Base-by-base conservation (phyloP, 306 rosid genomes). In the Gastrolobium bilobum region DNA sequence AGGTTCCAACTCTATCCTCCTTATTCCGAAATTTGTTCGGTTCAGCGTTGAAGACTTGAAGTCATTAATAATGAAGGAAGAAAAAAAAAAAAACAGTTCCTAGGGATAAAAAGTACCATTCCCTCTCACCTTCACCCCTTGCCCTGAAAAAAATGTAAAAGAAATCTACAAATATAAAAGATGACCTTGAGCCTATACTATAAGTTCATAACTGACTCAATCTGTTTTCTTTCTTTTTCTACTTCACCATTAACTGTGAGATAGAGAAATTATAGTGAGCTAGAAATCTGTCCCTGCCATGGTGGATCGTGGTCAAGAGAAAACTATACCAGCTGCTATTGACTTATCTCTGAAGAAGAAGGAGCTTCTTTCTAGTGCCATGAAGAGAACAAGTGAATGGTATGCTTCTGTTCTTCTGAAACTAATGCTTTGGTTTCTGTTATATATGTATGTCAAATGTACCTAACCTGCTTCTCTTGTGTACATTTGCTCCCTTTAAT, bases 381-480 rank as follows among this genome's bases (percentile, higher is more conserved):
- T 90, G 89, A 89, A 89, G 86, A 89, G 99, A 87, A 93, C 99
- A 38, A 93, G 98, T 88, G 97, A 95, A 67, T 93, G 99, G 99
- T 95, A 86, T 66, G 80, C 65, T 84, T 81, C n/a, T 62, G 39
- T 47, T 51, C 63, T 20, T 46, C 6, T 34, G 2, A 47, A 71
- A 52, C 51, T 68, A 44, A 51, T 31, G 75, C 20, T 57, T 56
- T 33, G 30, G 8, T 60, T 14, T 4, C 29, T 72, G 52, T 60
- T 14, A 34, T 20, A 20, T 20, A 20, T 20, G 26, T 20, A 13
- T 51, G 34, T 68, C 35, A 74, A 54, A 31, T 68, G 38, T 10
- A 59, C 54, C 3, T 14, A 38, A 73, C 63, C 38, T 13, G 31
- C 68, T 86, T 73, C 31, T 71, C 31, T 66, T 52, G 47, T 78